Percentiles rank a stretch among this genome's conserved stretches.
Conservation (phyloP, 441 rosid genomes). For the Croton setiger region DNA sequence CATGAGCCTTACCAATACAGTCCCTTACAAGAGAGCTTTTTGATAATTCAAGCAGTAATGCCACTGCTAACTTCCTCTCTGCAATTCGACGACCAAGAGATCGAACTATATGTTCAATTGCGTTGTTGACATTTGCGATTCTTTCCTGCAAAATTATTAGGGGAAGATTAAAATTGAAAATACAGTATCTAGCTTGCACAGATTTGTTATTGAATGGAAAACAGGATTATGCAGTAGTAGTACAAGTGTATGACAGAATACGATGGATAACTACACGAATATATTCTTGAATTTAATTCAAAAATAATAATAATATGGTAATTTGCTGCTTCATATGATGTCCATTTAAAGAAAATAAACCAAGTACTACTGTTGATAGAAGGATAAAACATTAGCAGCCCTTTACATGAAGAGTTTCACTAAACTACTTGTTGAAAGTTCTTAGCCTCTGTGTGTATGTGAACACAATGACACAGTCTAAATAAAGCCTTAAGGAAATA, state of each 20-base stretch:
- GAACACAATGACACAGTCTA: background rate
- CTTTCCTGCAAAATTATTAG: slow-evolving; percentile 47
- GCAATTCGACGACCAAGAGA: slow-evolving; percentile 55
- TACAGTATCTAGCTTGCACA: background rate
- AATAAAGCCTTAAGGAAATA: background rate
- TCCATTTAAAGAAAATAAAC: background rate
- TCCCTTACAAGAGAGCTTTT: slow-evolving; percentile 32
- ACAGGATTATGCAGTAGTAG: background rate
- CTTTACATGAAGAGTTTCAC: background rate
- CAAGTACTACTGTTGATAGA: background rate
- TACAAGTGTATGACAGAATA: background rate
- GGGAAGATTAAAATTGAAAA: background rate
- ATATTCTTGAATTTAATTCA: slow-evolving; percentile 4
- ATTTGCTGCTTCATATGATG: background rate
- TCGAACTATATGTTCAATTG: slow-evolving; percentile 47
- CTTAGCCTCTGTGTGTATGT: background rate
- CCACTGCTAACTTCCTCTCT: slow-evolving; percentile 55
- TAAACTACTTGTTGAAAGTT: background rate
- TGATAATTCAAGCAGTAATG: slow-evolving; percentile 50
- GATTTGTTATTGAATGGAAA: background rate
- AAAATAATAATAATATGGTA: background rate
- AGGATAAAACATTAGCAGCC: slow-evolving; percentile 1
- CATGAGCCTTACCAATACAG: slow-evolving; percentile 50
- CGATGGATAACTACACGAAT: background rate
- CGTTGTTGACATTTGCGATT: slow-evolving; percentile 37